These are phyloP conservation scores for Macrocystidia cucumis DNA, from an alignment of 1,284 basidiomycete genomes.

Conservation along the genomic window DNA sequence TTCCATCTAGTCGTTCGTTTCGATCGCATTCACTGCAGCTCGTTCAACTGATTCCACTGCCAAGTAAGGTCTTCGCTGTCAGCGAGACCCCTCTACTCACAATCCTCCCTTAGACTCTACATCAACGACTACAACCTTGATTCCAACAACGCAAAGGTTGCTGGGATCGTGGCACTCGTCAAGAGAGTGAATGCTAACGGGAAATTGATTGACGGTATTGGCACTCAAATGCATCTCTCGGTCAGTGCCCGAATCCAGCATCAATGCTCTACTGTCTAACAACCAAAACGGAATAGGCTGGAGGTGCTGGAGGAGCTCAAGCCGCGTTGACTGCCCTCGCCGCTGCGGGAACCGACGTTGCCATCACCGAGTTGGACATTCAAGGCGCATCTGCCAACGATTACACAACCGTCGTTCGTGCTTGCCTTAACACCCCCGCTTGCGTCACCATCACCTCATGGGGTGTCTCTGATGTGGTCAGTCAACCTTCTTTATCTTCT, in stretches of 20 bases:
- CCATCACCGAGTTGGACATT: conserved; percentile 38
- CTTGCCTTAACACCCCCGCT: conserved; percentile 32
- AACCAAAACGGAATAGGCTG: no score
- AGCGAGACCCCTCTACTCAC: not conserved
- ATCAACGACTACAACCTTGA: conserved; percentile 22
- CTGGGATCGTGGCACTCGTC: conserved; percentile 12
- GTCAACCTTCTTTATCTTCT: not conserved
- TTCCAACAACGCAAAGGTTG: conserved; percentile 19
- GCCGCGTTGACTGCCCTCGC: conserved; percentile 27
- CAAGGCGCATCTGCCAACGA: conserved; percentile 26
- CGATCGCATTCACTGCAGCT: conserved; percentile 6
- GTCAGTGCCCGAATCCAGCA: no score
- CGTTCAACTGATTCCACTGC: conserved; percentile 5
- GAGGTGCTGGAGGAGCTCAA: conserved; percentile 22
- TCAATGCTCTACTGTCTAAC: no score
- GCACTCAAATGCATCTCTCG: conserved; percentile 19
- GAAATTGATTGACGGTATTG: conserved; percentile 20
- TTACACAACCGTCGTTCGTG: conserved; percentile 37
- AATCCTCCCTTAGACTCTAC: conserved; percentile 11
- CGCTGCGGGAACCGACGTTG: conserved; percentile 35
- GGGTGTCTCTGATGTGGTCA: conserved; percentile 20
- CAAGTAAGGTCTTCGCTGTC: conserved; percentile 1
- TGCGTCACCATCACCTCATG: conserved; percentile 43
- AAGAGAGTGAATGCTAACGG: conserved; percentile 14
- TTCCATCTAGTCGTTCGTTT: conserved; percentile 7